Conservation (phyloP, 2,329 filamentous ascomycete genomes). For the Lachnellula cervina region DNA sequence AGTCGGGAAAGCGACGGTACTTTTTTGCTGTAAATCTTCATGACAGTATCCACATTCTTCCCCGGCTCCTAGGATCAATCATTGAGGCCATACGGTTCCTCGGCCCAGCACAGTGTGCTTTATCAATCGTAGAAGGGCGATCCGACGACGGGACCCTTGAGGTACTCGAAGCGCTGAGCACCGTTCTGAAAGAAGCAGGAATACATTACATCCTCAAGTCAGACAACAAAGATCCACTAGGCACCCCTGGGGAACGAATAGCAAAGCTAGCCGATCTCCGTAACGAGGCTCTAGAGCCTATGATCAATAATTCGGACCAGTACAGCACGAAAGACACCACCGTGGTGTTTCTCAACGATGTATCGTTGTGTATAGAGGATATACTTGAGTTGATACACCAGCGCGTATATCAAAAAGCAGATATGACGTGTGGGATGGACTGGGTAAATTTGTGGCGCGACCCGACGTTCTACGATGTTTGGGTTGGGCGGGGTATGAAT, state of each 20-base stretch:
- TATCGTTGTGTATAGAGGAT: constrained; percentile 48
- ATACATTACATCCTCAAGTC: constrained; percentile 39
- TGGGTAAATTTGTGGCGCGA: constrained; percentile 44
- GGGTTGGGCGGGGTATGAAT: constrained; percentile 47
- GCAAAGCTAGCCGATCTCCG: constrained; percentile 44
- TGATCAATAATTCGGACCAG: constrained; percentile 28
- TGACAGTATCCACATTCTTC: constrained; percentile 41
- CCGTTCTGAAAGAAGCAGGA: constrained; percentile 36
- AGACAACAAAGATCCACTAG: constrained; percentile 40
- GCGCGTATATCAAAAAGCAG: constrained; percentile 40
- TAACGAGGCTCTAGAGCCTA: constrained; percentile 47
- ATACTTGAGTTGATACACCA: constrained; percentile 53
- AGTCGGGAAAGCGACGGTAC: constrained; percentile 28
- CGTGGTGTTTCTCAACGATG: constrained; percentile 51
- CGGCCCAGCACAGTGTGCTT: constrained; percentile 44
- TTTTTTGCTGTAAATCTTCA: constrained; percentile 51
- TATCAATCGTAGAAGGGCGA: constrained; percentile 53
- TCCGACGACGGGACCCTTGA: constrained; percentile 51
- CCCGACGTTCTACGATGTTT: constrained; percentile 53
- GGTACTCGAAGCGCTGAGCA: constrained; percentile 40
- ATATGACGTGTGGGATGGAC: constrained; percentile 56
- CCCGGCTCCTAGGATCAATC: constrained; percentile 47
- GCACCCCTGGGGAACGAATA: constrained; percentile 39
- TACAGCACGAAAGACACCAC: constrained; percentile 35
- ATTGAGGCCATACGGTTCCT: constrained; percentile 46